These are phyloP conservation scores for Hortaea werneckii DNA, from an alignment of 2,329 filamentous ascomycete species.

Conservation along the genomic window DNA sequence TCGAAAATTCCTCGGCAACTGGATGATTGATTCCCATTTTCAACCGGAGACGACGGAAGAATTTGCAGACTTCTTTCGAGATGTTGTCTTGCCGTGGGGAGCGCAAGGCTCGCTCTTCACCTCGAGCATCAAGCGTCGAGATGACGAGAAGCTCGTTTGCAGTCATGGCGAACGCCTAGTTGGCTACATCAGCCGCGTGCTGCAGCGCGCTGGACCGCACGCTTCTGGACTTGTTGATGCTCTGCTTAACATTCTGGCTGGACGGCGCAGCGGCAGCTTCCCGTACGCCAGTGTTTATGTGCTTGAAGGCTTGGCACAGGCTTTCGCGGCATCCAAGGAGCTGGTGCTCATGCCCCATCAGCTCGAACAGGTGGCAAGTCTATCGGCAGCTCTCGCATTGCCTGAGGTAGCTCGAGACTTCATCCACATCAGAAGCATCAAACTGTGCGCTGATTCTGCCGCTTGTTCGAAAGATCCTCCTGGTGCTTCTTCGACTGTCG, in stretches of 20 bases:
- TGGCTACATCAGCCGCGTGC: slow-evolving; percentile 25
- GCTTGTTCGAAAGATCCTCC: not conserved
- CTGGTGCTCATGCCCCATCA: slow-evolving; percentile 16
- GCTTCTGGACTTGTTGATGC: slow-evolving; percentile 17
- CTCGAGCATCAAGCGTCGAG: slow-evolving; percentile 23
- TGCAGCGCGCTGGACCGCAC: slow-evolving; percentile 11
- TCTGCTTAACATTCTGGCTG: slow-evolving; percentile 25
- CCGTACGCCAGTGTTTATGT: slow-evolving; percentile 33
- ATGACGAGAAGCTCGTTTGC: slow-evolving; percentile 24
- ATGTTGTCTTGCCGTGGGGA: slow-evolving; percentile 38
- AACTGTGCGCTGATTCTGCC: slow-evolving; percentile 11
- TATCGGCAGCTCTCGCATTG: slow-evolving; percentile 29
- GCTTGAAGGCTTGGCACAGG: slow-evolving; percentile 32
- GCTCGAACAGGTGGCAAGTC: slow-evolving; percentile 24
- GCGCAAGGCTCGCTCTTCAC: slow-evolving; percentile 37
- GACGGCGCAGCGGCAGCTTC: slow-evolving; percentile 26
- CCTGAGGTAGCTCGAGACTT: slow-evolving; percentile 36
- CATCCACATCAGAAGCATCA: slow-evolving; percentile 20
- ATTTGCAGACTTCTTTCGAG: slow-evolving; percentile 28
- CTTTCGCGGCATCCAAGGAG: slow-evolving; percentile 14
- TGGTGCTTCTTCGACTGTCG: slow-evolving; percentile 4
- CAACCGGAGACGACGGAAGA: slow-evolving; percentile 12
- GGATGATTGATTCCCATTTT: slow-evolving; percentile 29
- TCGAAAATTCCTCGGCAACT: slow-evolving; percentile 36
- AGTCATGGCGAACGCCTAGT: slow-evolving; percentile 32